Conservation (phyloP, 768 basidiomycete species). For the Sarcomyxa edulis region DNA sequence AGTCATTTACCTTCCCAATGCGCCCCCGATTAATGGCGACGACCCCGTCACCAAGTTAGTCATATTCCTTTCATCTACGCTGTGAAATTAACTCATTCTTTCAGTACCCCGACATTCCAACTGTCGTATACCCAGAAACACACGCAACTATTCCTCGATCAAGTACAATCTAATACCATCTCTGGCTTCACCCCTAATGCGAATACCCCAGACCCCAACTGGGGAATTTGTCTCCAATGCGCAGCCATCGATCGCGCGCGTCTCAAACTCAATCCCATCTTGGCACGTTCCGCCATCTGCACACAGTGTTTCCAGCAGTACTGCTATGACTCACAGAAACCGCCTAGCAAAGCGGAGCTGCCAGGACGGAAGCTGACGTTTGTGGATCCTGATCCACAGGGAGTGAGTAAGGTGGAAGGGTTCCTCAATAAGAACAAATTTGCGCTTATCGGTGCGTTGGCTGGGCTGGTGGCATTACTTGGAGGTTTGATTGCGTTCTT, state of each 20-base stretch:
- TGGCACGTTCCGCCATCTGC: conserved; percentile 34
- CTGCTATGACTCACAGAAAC: conserved; percentile 44
- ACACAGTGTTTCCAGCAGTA: conserved; percentile 48
- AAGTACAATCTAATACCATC: conserved; percentile 49
- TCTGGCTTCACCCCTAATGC: conserved; percentile 59
- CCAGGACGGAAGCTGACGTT: conserved; percentile 37
- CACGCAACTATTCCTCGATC: conserved; percentile 53
- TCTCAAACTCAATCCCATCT: conserved; percentile 26
- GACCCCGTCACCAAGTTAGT: conserved; percentile 62
- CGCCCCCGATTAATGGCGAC: conserved; percentile 61
- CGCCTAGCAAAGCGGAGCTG: conserved; percentile 31
- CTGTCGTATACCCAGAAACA: conserved; percentile 56
- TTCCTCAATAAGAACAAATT: conserved; percentile 44
- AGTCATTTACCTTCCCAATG: conserved; percentile 72
- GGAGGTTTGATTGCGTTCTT: conserved; percentile 29
- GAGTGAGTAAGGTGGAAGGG: conserved; percentile 30
- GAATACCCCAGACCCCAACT: conserved; percentile 54
- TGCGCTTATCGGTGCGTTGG: conserved; percentile 40
- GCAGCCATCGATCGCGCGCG: conserved; percentile 51
- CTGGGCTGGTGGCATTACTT: conserved; percentile 37
- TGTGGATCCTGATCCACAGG: conserved; percentile 51
- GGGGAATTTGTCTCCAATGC: conserved; percentile 66
- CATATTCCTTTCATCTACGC: too few relatives aligned
- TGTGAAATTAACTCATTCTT: conserved; percentile 7
- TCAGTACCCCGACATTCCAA: conserved; percentile 52